Evolutionary conservation across 169 alveolate genomes (phyloP), one percentile per base, ranked within the genome.

Genomic region (Eimeria brunetti): DNA sequence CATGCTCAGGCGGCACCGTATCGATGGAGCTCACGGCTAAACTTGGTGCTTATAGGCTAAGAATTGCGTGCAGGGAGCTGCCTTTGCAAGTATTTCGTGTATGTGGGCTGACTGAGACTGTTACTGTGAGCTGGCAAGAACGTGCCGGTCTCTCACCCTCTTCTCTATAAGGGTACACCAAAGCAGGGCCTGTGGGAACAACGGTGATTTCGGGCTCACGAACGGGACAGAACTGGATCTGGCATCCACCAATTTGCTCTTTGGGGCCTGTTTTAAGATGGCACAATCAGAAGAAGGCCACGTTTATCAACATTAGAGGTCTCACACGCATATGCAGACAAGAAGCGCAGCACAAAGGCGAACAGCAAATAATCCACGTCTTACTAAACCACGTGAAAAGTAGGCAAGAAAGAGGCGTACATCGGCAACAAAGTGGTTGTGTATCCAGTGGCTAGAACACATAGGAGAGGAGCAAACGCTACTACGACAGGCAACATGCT

Each of bases 141-240:
- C 49, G 81, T 71, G 81, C 30, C 38, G 81, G 14, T 71, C 49
- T 38, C 92, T 60, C 33, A 85, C 92, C 92, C 49, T 85, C 92
- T 56, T 85, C 92, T 7, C 81, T 85, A 27, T 85, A 85, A 9
- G 92, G 92, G 27, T 85, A 85, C 49, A 85, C 92, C 20, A 85
- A 41, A 20, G 92, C 56, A 1, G 92, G 92, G 44, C 92, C 92
- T 36, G 56, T 58, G 92, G 92, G 92, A 14, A 85, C 41, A 11
- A 85, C 92, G 58, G 92, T 62, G 60, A 62, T 38, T 85, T 56
- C 92, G 22, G 92, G 92, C 58, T 85, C 80, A n/a, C 69, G 76
- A 18, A 27, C 49, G 64, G 92, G 92, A 46, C 92, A 85, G 24
- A 85, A 41, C 62, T 85, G 92, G 58, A 85, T 85, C 51, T 85